Evolutionary conservation across 768 basidiomycete genomes (phyloP), one percentile per base, ranked within the genome.

Genomic region (Mycena capillaripes): DNA sequence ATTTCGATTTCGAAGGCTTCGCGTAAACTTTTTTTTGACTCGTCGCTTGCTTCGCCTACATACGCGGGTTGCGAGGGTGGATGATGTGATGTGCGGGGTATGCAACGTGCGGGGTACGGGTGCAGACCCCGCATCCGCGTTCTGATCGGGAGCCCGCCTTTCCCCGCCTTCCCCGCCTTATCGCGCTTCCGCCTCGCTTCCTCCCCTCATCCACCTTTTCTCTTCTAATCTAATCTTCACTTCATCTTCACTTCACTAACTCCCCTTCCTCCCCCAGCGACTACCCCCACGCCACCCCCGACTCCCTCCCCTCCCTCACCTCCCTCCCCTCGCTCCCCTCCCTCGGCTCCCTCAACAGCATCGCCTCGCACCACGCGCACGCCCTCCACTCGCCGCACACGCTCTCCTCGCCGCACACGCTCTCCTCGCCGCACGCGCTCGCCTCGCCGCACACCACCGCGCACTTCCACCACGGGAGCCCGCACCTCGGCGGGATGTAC

Each of bases 351-450:
- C 38, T 53, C 42, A 19, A 30, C 53, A 11, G 21, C 27, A 42
- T 58, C 23, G 25, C 63, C n/a, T 71, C 70, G 17, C 70, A 21
- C 40, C 85, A 83, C 29, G 88, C 85, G 0, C 86, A 85, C 4
- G 8, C 30, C 25, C 55, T 55, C 70, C n/a, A 38, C 71, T 84
- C 83, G 40, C 72, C 57, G 62, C 78, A 80, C 71, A 65, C 78
- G 5, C 76, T 71, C 55, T 53, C 72, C 50, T 66, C 79, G 12
- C 78, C 83, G 40, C 81, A 83, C 62, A n/a, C n/a, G n/a, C 76
- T 79, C 52, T 30, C 30, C 44, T 46, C 46, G 44, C 61, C 36
- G n/a, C n/a, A n/a, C n/a, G n/a, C n/a, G n/a, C n/a, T n/a, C n/a
- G n/a, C n/a, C 30, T 16, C n/a, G 46, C 44, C 30, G 61, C 42